Conservation (phyloP, 331 rosid genomes). For the Cydonia oblonga region DNA sequence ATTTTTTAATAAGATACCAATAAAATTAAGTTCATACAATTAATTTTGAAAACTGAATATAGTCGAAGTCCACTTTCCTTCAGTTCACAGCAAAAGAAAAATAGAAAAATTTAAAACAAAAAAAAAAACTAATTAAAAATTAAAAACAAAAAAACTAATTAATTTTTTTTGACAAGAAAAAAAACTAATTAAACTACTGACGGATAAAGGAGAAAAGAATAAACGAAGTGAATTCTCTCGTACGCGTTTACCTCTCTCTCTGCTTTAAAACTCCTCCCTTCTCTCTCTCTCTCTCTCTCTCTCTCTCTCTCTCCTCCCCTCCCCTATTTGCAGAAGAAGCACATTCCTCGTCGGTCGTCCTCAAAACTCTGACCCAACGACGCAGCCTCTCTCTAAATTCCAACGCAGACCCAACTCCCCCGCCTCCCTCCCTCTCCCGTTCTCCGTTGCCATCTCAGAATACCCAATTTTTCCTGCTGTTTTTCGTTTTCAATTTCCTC, state of each 20-base stretch:
- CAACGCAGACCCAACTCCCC: constrained; percentile 9
- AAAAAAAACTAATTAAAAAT: neutral
- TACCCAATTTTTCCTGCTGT: neutral
- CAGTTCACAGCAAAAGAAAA: neutral
- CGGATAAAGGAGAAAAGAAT: neutral
- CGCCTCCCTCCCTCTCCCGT: neutral
- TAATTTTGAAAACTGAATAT: neutral
- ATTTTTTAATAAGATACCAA: neutral
- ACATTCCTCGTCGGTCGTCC: constrained; percentile 35
- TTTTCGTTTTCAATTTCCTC: neutral
- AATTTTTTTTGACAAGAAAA: too few species aligned
- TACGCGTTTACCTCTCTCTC: constrained; percentile 32
- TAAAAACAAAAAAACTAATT: neutral
- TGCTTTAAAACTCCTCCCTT: constrained; percentile 21
- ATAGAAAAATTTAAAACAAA: neutral
- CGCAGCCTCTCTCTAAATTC: constrained; percentile 12
- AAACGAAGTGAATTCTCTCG: constrained; percentile 6
- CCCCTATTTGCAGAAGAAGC: constrained; percentile 19
- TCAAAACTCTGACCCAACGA: constrained; percentile 13
- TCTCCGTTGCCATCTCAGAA: neutral
- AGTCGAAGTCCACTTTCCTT: neutral
- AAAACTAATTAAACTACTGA: neutral
- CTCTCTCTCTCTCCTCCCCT: neutral
- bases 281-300: neutral
- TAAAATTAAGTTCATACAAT: neutral